Evolutionary conservation across 2,329 filamentous ascomycete genomes (phyloP).

Genomic region (Trichoderma harzianum): DNA sequence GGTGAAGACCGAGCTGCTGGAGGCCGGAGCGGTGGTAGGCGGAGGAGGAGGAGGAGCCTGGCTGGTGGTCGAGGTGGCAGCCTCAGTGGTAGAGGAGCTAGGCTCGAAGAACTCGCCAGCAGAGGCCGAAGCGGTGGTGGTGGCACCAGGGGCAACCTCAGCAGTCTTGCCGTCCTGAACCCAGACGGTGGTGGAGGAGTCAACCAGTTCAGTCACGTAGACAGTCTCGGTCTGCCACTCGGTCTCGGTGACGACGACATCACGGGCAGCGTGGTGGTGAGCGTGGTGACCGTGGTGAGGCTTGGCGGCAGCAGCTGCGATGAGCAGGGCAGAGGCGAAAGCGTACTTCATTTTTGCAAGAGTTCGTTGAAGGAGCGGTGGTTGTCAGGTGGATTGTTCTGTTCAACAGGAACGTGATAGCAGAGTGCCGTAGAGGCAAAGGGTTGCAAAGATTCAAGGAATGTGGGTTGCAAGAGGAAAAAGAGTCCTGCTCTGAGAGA

Average conservation of each 20-base stretch:
- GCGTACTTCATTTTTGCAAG: constrained; percentile 40
- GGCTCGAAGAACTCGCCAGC: constrained; percentile 33
- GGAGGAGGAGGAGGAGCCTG: constrained; percentile 26
- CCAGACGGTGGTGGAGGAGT: constrained; percentile 46
- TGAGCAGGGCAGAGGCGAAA: constrained; percentile 33
- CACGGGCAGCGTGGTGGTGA: constrained; percentile 37
- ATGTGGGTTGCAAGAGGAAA: constrained; percentile 12
- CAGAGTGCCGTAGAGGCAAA: constrained; percentile 19
- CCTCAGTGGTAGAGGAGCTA: constrained; percentile 21
- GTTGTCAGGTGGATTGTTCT: constrained; percentile 1
- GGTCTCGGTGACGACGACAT: constrained; percentile 43
- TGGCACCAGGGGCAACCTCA: not conserved
- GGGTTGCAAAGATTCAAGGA: constrained; percentile 26
- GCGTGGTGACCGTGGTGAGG: constrained; percentile 42
- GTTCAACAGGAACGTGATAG: constrained; percentile 17
- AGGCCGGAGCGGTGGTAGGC: constrained; percentile 16
- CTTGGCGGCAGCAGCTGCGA: constrained; percentile 48
- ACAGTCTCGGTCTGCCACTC: constrained; percentile 51
- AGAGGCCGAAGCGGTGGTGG: constrained; percentile 24
- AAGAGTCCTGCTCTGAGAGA: constrained; percentile 16
- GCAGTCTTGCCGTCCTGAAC: constrained; percentile 36
- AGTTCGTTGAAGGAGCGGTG: not conserved
- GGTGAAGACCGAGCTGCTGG: constrained; percentile 20
- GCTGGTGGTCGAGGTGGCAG: constrained; percentile 23
- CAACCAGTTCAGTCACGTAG: constrained; percentile 46